Conservation (phyloP, 73 alveolate species). For the Breviolum minutum region DNA sequence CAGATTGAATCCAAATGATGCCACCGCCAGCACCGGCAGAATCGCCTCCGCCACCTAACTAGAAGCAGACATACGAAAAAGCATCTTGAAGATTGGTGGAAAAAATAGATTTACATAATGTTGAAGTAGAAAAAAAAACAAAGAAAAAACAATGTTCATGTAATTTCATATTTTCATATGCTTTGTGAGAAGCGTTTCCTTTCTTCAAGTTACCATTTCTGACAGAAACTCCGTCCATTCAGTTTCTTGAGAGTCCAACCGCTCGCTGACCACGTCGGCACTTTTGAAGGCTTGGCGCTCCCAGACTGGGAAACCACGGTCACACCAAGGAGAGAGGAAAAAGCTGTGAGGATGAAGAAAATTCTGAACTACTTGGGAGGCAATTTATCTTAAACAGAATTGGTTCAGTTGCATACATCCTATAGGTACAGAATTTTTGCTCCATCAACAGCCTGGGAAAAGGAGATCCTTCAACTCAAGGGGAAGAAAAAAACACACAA, state of each 20-base stretch:
- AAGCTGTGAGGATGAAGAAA: no score
- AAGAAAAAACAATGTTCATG: neutral
- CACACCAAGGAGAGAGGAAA: neutral
- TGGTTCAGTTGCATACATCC: no score
- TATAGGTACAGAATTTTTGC: no score
- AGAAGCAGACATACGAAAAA: neutral
- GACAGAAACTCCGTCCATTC: neutral
- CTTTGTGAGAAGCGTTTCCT: no score
- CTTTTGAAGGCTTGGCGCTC: slow-evolving; percentile 51
- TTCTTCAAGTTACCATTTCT: no score
- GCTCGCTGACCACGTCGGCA: slow-evolving; percentile 90
- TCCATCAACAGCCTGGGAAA: no score
- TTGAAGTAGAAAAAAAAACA: no score
- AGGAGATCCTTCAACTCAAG: no score
- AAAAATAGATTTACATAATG: neutral
- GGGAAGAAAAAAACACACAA: no score
- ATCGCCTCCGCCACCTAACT: slow-evolving; percentile 76
- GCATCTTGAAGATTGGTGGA: neutral
- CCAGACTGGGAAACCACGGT: slow-evolving; percentile 9
- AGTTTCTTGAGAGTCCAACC: neutral
- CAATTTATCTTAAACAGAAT: no score
- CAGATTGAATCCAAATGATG: slow-evolving; percentile 53
- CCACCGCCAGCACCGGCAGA: slow-evolving; percentile 94
- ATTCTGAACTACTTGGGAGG: no score
- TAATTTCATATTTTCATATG: no score